Conservation (phyloP, 129 eudicot species). For the Artemisia annua region DNA sequence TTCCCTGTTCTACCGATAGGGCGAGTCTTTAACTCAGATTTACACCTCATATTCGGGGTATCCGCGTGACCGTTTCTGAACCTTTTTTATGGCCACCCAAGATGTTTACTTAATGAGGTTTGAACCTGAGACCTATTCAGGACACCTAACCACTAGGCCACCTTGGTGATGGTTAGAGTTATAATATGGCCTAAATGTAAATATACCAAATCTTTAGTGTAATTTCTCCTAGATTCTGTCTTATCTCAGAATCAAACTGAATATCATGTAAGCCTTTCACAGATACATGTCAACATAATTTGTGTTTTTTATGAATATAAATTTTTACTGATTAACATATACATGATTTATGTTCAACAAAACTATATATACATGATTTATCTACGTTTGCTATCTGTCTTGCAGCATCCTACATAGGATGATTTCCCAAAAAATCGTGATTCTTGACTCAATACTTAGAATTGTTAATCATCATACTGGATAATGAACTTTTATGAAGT, state of each 20-base stretch:
- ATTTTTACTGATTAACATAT: neutral
- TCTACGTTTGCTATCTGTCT: neutral
- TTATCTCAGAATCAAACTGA: neutral
- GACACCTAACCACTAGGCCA: too few species aligned
- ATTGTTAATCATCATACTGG: conserved; percentile 11
- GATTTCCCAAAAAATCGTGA: neutral
- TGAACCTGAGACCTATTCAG: too few species aligned
- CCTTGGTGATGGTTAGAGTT: too few species aligned
- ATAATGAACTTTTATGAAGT: conserved; percentile 1
- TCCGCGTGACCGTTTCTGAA: too few species aligned
- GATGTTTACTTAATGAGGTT: too few species aligned
- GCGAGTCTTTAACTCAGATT: too few species aligned
- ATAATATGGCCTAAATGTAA: neutral
- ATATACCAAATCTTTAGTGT: neutral
- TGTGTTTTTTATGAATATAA: neutral
- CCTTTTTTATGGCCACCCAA: too few species aligned
- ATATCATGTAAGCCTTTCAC: neutral
- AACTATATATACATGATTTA: neutral
- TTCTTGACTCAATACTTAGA: neutral
- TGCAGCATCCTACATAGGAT: conserved; percentile 12
- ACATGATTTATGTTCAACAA: conserved; percentile 2
- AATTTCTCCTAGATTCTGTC: neutral
- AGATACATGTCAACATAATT: neutral
- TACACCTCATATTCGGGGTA: too few species aligned
- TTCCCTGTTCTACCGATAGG: too few species aligned